Percentiles rank a stretch among this genome's conserved stretches.
Evolutionary conservation across 1,284 basidiomycete genomes (phyloP).

Genomic region (Cryptococcus sp.): DNA sequence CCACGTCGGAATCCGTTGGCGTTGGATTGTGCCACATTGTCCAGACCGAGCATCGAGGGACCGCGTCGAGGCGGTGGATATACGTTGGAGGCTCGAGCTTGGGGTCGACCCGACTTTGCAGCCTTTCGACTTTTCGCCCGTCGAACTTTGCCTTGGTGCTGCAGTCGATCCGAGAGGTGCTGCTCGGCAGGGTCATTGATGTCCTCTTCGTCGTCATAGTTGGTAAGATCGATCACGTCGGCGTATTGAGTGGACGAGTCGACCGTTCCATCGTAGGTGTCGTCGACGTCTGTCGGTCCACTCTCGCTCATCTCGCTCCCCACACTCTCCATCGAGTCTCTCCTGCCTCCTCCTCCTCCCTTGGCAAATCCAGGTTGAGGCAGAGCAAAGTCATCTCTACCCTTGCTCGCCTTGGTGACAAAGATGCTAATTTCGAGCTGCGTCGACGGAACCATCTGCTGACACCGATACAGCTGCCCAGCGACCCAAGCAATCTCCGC

Average conservation of each 20-base stretch:
- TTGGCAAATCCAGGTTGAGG: slow-evolving; percentile 50
- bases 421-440: slow-evolving; percentile 72
- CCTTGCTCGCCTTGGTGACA: slow-evolving; percentile 56
- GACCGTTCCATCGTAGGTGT: slow-evolving; percentile 8
- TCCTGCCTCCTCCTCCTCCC: slow-evolving; percentile 11
- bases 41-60: background rate
- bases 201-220: slow-evolving; percentile 76
- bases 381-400: slow-evolving; percentile 45
- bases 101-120: slow-evolving; percentile 12
- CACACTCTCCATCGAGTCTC: slow-evolving; percentile 13
- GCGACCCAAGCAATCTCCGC: slow-evolving; percentile 81
- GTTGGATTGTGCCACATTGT: slow-evolving; percentile 6
- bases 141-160: slow-evolving; percentile 63
- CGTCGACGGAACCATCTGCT: slow-evolving; percentile 56
- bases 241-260: slow-evolving; percentile 33
- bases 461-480: slow-evolving; percentile 61
- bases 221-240: slow-evolving; percentile 64
- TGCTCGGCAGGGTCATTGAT: slow-evolving; percentile 63
- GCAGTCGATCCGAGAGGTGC: slow-evolving; percentile 57
- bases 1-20: background rate
- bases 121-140: slow-evolving; percentile 54
- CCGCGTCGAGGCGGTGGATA: background rate
- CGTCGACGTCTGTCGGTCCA: slow-evolving; percentile 9
- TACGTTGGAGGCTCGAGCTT: background rate
- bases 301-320: slow-evolving; percentile 13